phyloP scores from a whole-genome alignment of 2,329 filamentous ascomycete species.

The Dothideomycetidae sp. region DNA sequence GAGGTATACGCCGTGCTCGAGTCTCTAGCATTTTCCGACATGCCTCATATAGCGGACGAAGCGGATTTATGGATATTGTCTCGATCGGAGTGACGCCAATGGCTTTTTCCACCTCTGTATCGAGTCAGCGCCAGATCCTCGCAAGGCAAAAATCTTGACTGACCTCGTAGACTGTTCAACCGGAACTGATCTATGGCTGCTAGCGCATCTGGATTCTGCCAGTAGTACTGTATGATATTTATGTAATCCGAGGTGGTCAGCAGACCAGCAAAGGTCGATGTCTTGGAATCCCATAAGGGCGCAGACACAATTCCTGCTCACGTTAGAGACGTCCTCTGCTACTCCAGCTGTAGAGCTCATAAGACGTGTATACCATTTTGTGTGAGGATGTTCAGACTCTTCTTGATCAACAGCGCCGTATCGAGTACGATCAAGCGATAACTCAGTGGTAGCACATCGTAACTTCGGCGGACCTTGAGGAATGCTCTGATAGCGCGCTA shows the following conservation, averaged over 20 bases:
- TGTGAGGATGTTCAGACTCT: constrained; percentile 86
- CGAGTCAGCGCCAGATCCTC: too few relatives aligned
- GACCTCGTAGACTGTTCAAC: constrained; percentile 80
- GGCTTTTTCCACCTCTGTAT: constrained; percentile 82
- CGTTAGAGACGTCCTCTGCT: too few relatives aligned
- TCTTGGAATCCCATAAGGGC: constrained; percentile 89
- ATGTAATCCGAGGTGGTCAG: constrained; percentile 95
- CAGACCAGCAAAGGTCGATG: constrained; percentile 82
- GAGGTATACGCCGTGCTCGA: constrained; percentile 78
- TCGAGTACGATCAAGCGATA: constrained; percentile 94
- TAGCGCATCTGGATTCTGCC: constrained; percentile 84
- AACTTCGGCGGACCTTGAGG: constrained; percentile 88
- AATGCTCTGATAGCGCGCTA: constrained; percentile 89
- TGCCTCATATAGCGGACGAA: constrained; percentile 83
- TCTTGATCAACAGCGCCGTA: constrained; percentile 87
- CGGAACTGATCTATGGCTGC: constrained; percentile 87
- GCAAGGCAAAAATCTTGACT: too few relatives aligned
- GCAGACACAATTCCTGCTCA: constrained; percentile 82
- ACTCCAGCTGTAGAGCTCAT: too few relatives aligned
- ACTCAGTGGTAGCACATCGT: constrained; percentile 91
- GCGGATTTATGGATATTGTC: constrained; percentile 88
- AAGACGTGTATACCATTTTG: constrained; percentile 60
- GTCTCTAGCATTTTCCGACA: constrained; percentile 90
- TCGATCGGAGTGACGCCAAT: constrained; percentile 84
- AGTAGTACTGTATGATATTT: constrained; percentile 98